These are phyloP conservation scores for Vigna nakashimae DNA, from an alignment of 306 rosid species.

Conservation along the genomic window DNA sequence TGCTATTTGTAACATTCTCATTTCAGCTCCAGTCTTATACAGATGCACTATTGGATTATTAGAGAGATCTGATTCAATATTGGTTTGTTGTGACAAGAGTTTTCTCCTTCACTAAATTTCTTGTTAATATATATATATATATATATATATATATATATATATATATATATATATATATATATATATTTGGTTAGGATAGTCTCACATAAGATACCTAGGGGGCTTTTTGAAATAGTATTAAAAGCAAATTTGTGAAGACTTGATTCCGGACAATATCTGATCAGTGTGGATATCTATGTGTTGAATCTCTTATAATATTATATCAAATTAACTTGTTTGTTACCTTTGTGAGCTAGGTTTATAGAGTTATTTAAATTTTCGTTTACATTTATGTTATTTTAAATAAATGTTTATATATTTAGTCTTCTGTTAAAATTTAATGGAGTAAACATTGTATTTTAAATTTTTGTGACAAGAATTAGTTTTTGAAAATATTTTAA, in stretches of 20 bases:
- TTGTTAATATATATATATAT: not conserved
- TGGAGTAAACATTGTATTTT: no score
- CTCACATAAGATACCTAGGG: no score
- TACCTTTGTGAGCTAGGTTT: not conserved
- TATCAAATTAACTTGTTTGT: slow-evolving; percentile 10
- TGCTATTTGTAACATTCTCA: slow-evolving; percentile 25
- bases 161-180: no score
- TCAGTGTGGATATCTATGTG: no score
- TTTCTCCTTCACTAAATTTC: not conserved
- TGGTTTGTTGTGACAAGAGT: not conserved
- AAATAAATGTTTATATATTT: not conserved
- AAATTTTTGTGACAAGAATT: not conserved
- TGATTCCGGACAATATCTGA: fast-evolving
- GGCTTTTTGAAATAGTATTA: no score
- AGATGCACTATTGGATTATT: slow-evolving; percentile 39
- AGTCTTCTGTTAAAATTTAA: not conserved
- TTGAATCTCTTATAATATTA: no score
- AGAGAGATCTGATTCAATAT: slow-evolving; percentile 23
- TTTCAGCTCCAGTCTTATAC: slow-evolving; percentile 20
- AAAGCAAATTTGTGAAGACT: no score
- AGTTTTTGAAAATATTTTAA: not conserved
- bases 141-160: no score
- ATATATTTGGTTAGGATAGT: no score
- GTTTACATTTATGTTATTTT: not conserved
- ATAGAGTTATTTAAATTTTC: not conserved